A percentile compares a stretch with the other conserved stretches of the same genome.
phyloP scores from a whole-genome alignment of 2,329 filamentous ascomycete species.

The Pseudogymnoascus sp. region DNA sequence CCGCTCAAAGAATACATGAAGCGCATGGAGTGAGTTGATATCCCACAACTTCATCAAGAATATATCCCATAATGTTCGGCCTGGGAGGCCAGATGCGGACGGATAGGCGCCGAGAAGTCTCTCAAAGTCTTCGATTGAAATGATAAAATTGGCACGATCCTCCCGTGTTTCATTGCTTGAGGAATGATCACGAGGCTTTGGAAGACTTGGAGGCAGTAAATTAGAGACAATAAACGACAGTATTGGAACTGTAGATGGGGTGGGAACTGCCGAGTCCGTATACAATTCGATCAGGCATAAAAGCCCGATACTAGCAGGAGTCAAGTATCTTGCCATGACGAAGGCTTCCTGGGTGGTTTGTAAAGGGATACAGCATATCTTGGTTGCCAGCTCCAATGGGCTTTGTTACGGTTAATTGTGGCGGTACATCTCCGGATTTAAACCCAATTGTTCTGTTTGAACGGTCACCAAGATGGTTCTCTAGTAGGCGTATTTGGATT shows the following conservation, averaged over 20 bases:
- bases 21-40: slow-evolving; percentile 70
- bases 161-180: slow-evolving; percentile 6
- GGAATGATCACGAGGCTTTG: slow-evolving; percentile 19
- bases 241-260: slow-evolving; percentile 63
- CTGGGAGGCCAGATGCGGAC: slow-evolving; percentile 54
- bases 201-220: slow-evolving; percentile 45
- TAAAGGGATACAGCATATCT: neutral
- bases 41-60: slow-evolving; percentile 77
- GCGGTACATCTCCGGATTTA: neutral
- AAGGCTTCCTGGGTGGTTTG: neutral
- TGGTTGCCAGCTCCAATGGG: neutral
- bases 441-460: neutral
- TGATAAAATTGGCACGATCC: slow-evolving; percentile 32
- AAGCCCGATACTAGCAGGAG: slow-evolving; percentile 79
- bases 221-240: slow-evolving; percentile 73
- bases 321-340: slow-evolving; percentile 72
- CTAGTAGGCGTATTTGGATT: neutral
- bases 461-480: neutral
- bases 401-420: neutral
- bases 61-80: slow-evolving; percentile 78
- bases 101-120: slow-evolving; percentile 46
- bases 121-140: slow-evolving; percentile 53
- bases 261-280: slow-evolving; percentile 60
- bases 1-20: slow-evolving; percentile 68
- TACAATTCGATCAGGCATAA: slow-evolving; percentile 78